Percentiles rank a stretch among this genome's conserved stretches.
phyloP scores from a whole-genome alignment of 805 yeast species.

The Clavispora phyllophila region DNA sequence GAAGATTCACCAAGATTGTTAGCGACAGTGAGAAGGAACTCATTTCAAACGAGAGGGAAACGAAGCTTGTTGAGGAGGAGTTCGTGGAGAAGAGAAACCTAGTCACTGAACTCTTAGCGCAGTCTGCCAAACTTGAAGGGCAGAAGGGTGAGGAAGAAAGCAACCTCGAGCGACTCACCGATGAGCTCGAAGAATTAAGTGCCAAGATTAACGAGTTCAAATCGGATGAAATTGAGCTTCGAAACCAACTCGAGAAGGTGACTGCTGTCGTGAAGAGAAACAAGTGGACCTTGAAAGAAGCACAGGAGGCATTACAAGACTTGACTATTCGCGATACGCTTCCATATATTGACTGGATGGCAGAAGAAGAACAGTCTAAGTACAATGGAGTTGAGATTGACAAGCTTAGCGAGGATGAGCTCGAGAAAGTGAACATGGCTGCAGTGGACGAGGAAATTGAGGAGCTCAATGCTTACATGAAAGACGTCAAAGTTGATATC shows the following conservation, averaged over 20 bases:
- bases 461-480: constrained; percentile 50
- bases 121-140: constrained; percentile 15
- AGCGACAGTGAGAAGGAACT: constrained; percentile 45
- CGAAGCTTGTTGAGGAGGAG: constrained; percentile 22
- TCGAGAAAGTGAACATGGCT: constrained; percentile 44
- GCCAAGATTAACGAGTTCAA: constrained; percentile 50
- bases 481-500: constrained; percentile 58
- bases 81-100: constrained; percentile 17
- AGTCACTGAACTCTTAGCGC: constrained; percentile 20
- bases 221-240: constrained; percentile 62
- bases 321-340: constrained; percentile 52
- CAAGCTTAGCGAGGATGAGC: constrained; percentile 47
- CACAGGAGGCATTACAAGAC: constrained; percentile 36
- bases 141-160: constrained; percentile 37
- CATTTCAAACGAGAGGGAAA: constrained; percentile 20
- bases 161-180: constrained; percentile 30
- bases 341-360: constrained; percentile 48
- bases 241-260: constrained; percentile 57
- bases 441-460: constrained; percentile 47
- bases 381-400: constrained; percentile 36
- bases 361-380: constrained; percentile 30
- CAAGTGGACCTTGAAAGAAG: constrained; percentile 33
- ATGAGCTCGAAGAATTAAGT: constrained; percentile 32
- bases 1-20: constrained; percentile 47
- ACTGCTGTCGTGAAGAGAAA: constrained; percentile 33